Conservation (phyloP, 2,329 filamentous ascomycete species). For the Cercospora sesami region DNA sequence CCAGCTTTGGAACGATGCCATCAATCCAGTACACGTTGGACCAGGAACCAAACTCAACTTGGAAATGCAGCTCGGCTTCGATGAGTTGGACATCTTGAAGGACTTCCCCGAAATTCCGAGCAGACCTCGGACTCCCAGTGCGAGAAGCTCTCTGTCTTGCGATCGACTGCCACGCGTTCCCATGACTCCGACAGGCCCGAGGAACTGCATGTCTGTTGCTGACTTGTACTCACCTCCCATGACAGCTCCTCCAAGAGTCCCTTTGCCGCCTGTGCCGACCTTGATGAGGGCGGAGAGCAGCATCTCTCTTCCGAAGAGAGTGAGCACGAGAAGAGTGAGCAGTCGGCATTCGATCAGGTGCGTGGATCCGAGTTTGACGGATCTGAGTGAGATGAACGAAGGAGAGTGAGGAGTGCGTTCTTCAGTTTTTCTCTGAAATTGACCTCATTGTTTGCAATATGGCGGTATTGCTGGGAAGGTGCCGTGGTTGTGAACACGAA, state of each 20-base stretch:
- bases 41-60: slow-evolving; percentile 18
- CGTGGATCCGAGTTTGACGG: slow-evolving; percentile 13
- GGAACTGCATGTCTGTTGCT: slow-evolving; percentile 2
- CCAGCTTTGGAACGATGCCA: slow-evolving; percentile 23
- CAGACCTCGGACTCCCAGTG: slow-evolving; percentile 6
- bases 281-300: not conserved
- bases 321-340: slow-evolving; percentile 12
- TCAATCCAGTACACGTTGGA: slow-evolving; percentile 17
- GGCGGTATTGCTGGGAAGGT: not conserved
- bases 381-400: slow-evolving; percentile 8
- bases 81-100: slow-evolving; percentile 11
- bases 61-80: slow-evolving; percentile 17
- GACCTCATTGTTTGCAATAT: not conserved
- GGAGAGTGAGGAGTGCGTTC: not conserved
- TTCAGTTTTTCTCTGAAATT: not conserved
- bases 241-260: slow-evolving; percentile 7
- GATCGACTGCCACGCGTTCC: not conserved
- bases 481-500: not conserved
- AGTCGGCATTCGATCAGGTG: slow-evolving; percentile 17
- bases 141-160: slow-evolving; percentile 1
- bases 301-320: slow-evolving; percentile 11
- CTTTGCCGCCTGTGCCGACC: slow-evolving; percentile 5
- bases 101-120: slow-evolving; percentile 3
- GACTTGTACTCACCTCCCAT: slow-evolving; percentile 6
- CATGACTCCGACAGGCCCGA: not conserved